Evolutionary conservation across 2,329 filamentous ascomycete species (phyloP).

Genomic region (Rachicladosporium sp.): DNA sequence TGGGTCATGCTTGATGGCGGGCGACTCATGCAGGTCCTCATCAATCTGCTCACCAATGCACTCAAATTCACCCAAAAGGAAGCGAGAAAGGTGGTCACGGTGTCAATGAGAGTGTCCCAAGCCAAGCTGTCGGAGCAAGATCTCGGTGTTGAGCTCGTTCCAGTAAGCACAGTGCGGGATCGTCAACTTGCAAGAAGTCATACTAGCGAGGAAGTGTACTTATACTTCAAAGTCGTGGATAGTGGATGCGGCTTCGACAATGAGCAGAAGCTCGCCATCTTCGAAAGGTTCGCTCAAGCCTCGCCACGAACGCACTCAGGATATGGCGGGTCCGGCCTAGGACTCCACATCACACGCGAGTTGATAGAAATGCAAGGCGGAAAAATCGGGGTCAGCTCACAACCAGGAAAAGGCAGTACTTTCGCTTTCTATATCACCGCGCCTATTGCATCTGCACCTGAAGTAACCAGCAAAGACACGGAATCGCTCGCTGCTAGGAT

Average conservation of each 20-base stretch:
- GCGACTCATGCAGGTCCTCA: slow-evolving; percentile 19
- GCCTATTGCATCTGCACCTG: background rate
- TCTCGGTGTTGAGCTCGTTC: slow-evolving; percentile 12
- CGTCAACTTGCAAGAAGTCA: slow-evolving; percentile 1
- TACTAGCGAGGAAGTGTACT: slow-evolving; percentile 8
- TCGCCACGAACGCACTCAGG: slow-evolving; percentile 54
- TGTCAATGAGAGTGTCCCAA: slow-evolving; percentile 9
- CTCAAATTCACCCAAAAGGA: slow-evolving; percentile 16
- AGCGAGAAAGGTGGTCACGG: slow-evolving; percentile 7
- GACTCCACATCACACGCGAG: slow-evolving; percentile 55
- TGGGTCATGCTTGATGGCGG: slow-evolving; percentile 19
- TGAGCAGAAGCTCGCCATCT: slow-evolving; percentile 37
- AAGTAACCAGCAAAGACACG: background rate
- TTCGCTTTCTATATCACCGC: slow-evolving; percentile 57
- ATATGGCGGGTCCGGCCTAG: slow-evolving; percentile 59
- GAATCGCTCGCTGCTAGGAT: too few species aligned
- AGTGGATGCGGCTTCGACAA: slow-evolving; percentile 28
- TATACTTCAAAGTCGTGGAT: slow-evolving; percentile 12
- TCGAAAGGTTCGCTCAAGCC: slow-evolving; percentile 58
- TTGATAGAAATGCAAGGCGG: slow-evolving; percentile 58
- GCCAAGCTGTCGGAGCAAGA: slow-evolving; percentile 10
- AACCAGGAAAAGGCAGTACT: slow-evolving; percentile 47
- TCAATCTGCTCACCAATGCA: slow-evolving; percentile 20
- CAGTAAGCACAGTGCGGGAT: slow-evolving; percentile 9
- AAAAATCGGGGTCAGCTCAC: slow-evolving; percentile 52